Evolutionary conservation across 176 grass and related monocot species (phyloP).

Genomic region (Dactylis glomerata): DNA sequence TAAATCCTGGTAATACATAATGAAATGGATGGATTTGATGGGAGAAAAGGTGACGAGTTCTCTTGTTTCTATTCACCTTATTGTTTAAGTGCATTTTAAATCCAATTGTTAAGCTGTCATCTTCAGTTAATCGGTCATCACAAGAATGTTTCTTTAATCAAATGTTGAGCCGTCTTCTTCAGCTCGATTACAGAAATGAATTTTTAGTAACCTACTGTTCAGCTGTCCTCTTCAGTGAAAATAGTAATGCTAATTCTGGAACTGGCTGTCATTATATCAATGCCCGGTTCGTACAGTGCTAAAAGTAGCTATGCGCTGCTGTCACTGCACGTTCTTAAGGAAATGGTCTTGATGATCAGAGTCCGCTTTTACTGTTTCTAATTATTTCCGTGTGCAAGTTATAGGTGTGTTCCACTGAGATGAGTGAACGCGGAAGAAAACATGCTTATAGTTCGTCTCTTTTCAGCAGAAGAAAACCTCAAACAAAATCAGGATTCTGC

Average conservation of each 20-base stretch:
- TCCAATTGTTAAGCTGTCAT: constrained; percentile 1
- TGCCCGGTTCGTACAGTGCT: constrained; percentile 16
- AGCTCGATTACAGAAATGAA: constrained; percentile 6
- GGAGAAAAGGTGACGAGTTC: constrained; percentile 3
- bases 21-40: constrained; percentile 18
- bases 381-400: neutral
- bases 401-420: neutral
- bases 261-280: neutral
- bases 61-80: neutral
- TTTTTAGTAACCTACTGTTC: constrained; percentile 26
- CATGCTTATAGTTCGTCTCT: neutral
- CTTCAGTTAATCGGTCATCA: constrained; percentile 18
- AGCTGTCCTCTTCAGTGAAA: constrained; percentile 22
- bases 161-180: constrained; percentile 29
- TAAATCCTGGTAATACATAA: constrained; percentile 1
- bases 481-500: neutral
- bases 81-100: neutral
- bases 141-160: neutral
- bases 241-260: constrained; percentile 20
- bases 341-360: constrained; percentile 7
- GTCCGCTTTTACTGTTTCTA: neutral
- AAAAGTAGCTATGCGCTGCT: constrained; percentile 7
- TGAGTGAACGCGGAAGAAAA: no score
- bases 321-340: neutral
- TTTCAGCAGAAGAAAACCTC: neutral